Conservation (phyloP, 306 rosid species). For the Comarum palustre region DNA sequence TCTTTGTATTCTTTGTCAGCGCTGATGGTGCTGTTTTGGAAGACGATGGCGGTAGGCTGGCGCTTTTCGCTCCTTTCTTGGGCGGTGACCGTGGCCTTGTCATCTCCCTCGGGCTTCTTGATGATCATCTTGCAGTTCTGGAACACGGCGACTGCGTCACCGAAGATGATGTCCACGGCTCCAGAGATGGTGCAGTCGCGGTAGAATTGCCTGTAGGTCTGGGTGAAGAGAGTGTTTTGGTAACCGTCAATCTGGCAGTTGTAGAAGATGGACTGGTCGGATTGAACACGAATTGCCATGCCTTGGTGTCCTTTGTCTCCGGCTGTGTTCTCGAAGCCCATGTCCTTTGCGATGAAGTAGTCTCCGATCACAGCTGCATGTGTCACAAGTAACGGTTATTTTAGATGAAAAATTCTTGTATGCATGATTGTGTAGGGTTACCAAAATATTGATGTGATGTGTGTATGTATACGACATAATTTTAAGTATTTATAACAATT, state of each 20-base stretch:
- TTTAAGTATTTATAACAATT: too few species aligned
- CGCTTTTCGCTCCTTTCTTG: constrained; percentile 44
- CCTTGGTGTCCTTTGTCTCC: constrained; percentile 50
- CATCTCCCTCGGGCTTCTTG: constrained; percentile 38
- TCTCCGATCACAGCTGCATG: constrained; percentile 46
- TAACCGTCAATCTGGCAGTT: constrained; percentile 52
- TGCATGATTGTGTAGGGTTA: too few species aligned
- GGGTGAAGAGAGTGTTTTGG: constrained; percentile 55
- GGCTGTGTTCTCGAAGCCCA: constrained; percentile 61
- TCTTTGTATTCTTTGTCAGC: constrained; percentile 30
- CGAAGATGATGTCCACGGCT: constrained; percentile 54
- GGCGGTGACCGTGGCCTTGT: constrained; percentile 53
- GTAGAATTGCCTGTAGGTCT: constrained; percentile 55
- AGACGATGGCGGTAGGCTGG: constrained; percentile 32
- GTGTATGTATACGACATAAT: too few species aligned
- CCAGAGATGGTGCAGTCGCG: constrained; percentile 48
- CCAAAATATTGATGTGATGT: too few species aligned
- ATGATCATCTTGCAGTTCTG: constrained; percentile 56
- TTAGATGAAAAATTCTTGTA: too few species aligned
- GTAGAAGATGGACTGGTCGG: constrained; percentile 46
- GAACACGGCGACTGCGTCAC: constrained; percentile 39
- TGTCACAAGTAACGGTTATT: too few species aligned
- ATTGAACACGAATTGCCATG: constrained; percentile 45
- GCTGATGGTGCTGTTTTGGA: constrained; percentile 53
- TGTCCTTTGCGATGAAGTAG: constrained; percentile 56